These are phyloP conservation scores for Gaillardinia entomophila DNA, from an alignment of 805 yeast genomes.

Conservation along the genomic window DNA sequence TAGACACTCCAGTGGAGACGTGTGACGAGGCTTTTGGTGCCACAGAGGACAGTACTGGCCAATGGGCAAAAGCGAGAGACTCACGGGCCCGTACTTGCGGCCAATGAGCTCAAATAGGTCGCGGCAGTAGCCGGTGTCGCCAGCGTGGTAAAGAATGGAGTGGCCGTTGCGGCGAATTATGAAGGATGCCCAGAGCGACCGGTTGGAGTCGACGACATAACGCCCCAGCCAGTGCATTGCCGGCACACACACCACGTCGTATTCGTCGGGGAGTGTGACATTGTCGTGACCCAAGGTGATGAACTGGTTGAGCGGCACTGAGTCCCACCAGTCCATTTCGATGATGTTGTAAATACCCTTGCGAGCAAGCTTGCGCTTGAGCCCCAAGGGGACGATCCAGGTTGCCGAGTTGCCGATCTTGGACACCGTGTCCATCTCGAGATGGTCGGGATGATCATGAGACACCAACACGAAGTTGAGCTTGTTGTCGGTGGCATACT, in stretches of 20 bases:
- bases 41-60: conserved; percentile 95
- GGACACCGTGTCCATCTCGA: conserved; percentile 58
- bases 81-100: conserved; percentile 49
- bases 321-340: conserved; percentile 94
- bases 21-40: conserved; percentile 90
- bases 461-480: conserved; percentile 70
- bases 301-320: conserved; percentile 29
- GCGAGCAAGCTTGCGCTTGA: conserved; percentile 51
- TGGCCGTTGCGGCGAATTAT: conserved; percentile 58
- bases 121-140: conserved; percentile 86
- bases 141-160: conserved; percentile 83
- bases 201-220: conserved; percentile 70
- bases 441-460: conserved; percentile 94
- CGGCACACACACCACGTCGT: conserved; percentile 84
- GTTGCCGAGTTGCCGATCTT: conserved; percentile 49
- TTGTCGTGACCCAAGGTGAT: conserved; percentile 28
- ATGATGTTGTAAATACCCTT: conserved; percentile 56
- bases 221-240: conserved; percentile 98
- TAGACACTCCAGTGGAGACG: conserved; percentile 72
- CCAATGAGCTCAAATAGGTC: conserved; percentile 69
- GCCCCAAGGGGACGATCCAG: conserved; percentile 89
- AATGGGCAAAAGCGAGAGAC: conserved; percentile 75
- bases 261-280: conserved; percentile 35
- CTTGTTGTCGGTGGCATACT: conserved; percentile 47
- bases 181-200: conserved; percentile 86